Percentiles rank a stretch among this genome's conserved stretches.
Conservation (phyloP, 768 basidiomycete genomes). For the Panaeolus papilionaceus region DNA sequence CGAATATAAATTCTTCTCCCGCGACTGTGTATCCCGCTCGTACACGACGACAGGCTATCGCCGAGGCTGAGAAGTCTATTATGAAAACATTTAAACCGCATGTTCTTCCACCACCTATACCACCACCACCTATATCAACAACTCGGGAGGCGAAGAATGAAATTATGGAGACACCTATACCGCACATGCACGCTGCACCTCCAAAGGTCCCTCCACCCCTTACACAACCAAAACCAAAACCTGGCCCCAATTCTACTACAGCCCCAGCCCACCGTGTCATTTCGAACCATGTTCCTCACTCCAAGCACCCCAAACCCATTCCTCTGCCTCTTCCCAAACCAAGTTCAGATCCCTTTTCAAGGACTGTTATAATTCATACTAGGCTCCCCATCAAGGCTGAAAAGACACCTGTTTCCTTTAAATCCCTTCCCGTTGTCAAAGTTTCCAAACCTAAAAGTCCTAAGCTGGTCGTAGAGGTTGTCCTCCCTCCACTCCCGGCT, state of each 20-base stretch:
- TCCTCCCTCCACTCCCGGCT: background rate
- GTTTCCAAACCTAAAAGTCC: background rate
- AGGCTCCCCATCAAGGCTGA: background rate
- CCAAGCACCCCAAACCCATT: background rate
- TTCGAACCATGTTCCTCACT: background rate
- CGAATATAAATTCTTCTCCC: background rate
- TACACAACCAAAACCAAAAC: background rate
- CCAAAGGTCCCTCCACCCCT: background rate
- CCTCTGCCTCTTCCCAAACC: background rate
- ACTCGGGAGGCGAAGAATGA: no score
- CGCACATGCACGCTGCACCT: background rate
- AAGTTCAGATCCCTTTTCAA: background rate
- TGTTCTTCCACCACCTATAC: background rate
- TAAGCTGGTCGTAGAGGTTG: background rate
- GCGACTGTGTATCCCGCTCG: background rate
- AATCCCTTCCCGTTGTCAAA: background rate
- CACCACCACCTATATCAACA: background rate
- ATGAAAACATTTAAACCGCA: background rate
- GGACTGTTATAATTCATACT: background rate
- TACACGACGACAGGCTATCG: conserved; percentile 1
- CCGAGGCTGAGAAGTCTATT: background rate
- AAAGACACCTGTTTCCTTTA: background rate
- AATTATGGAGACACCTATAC: no score
- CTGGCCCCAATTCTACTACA: background rate
- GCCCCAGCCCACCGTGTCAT: background rate